Conservation (phyloP, 306 rosid genomes). For the Herpetospermum pedunculosum region DNA sequence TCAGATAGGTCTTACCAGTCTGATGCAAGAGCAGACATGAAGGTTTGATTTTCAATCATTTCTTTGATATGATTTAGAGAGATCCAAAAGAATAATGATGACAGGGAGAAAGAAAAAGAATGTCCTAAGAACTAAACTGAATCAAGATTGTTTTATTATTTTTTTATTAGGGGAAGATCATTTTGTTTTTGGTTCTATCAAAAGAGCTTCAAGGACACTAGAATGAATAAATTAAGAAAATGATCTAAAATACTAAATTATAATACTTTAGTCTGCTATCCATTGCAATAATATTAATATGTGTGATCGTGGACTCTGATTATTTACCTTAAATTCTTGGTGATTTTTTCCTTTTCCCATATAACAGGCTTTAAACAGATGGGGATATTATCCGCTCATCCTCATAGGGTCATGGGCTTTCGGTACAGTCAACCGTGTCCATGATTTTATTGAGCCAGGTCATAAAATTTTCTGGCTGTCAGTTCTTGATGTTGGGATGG, state of each 20-base stretch:
- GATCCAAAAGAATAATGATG: not conserved
- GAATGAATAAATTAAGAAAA: not conserved
- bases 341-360: not conserved
- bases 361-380: slow-evolving; percentile 74
- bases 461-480: slow-evolving; percentile 91
- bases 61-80: slow-evolving; percentile 5
- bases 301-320: not conserved
- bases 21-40: slow-evolving; percentile 80
- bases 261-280: not conserved
- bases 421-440: slow-evolving; percentile 88
- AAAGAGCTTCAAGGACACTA: not conserved
- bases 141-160: not conserved
- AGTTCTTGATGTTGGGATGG: slow-evolving; percentile 82
- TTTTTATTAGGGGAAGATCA: not conserved
- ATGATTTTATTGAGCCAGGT: slow-evolving; percentile 81
- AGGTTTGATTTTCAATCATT: slow-evolving; percentile 33
- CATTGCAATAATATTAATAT: too few species aligned
- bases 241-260: not conserved
- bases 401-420: slow-evolving; percentile 93
- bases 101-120: not conserved
- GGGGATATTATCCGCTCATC: slow-evolving; percentile 96
- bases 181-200: not conserved
- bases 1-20: slow-evolving; percentile 55
- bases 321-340: not conserved
- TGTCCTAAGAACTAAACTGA: not conserved